These are phyloP conservation scores for Ceratorhiza oryzae-sativae DNA, from an alignment of 1,284 basidiomycete genomes.

Conservation along the genomic window DNA sequence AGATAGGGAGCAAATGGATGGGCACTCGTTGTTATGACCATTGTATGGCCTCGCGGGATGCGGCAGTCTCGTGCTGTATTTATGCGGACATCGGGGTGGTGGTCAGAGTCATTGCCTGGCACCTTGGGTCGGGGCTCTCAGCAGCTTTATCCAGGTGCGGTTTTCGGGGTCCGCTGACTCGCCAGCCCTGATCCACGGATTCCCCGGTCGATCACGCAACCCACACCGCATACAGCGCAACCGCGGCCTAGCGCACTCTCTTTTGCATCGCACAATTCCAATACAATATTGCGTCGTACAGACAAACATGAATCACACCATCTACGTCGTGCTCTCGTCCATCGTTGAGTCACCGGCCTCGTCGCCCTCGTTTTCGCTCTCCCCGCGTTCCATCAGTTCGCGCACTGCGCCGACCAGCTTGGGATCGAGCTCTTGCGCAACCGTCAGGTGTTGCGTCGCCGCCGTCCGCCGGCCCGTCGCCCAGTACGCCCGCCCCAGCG, in stretches of 20 bases:
- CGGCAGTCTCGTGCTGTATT: constrained; percentile 1
- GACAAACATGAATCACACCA: constrained; percentile 46
- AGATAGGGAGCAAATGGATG: constrained; percentile 24
- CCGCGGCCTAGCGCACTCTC: background rate
- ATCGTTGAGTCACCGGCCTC: constrained; percentile 65
- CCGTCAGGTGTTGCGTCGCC: constrained; percentile 81
- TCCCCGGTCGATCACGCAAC: constrained; percentile 29
- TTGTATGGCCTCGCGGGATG: constrained; percentile 20
- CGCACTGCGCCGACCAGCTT: constrained; percentile 54
- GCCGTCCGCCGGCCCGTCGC: constrained; percentile 78
- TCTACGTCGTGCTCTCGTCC: constrained; percentile 64
- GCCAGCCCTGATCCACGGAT: background rate
- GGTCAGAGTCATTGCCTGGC: constrained; percentile 1
- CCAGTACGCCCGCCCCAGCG: constrained; percentile 90
- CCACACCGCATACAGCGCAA: constrained; percentile 14
- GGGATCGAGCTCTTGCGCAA: constrained; percentile 77
- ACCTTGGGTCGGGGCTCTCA: too few species aligned
- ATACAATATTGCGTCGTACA: constrained; percentile 28
- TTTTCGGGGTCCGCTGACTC: constrained; percentile 23
- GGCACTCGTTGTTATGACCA: constrained; percentile 15
- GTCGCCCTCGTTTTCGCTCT: constrained; percentile 65
- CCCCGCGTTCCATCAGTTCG: constrained; percentile 66
- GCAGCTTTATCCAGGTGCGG: background rate
- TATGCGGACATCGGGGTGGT: constrained; percentile 10
- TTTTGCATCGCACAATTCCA: constrained; percentile 3